Evolutionary conservation across 2,329 filamentous ascomycete genomes (phyloP).

Genomic region (Fusarium sp.): DNA sequence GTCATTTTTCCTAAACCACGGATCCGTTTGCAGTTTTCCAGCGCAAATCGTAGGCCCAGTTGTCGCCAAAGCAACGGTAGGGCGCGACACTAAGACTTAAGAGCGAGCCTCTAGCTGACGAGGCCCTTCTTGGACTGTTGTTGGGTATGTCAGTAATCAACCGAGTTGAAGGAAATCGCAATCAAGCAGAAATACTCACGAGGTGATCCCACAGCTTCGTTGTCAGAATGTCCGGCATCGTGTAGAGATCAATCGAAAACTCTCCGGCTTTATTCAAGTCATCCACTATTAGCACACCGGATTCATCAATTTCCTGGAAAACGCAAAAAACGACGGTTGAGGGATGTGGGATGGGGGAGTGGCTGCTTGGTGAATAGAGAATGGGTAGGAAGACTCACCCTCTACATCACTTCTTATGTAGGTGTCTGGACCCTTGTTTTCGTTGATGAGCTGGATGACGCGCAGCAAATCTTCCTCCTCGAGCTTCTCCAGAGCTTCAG

Average conservation of each 20-base stretch:
- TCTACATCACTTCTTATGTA: conserved; percentile 98
- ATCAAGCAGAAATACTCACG: conserved; percentile 50
- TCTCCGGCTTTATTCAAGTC: conserved; percentile 73
- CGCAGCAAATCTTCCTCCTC: conserved; percentile 92
- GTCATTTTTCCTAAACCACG: conserved; percentile 36
- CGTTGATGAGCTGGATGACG: conserved; percentile 97
- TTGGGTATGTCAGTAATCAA: conserved; percentile 12
- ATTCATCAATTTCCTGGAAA: conserved; percentile 45
- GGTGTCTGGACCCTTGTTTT: conserved; percentile 92
- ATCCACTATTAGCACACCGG: conserved; percentile 48
- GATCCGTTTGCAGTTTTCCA: conserved; percentile 30
- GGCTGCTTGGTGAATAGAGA: background rate
- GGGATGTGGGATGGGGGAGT: background rate
- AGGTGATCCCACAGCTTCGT: conserved; percentile 95
- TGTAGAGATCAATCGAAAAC: conserved; percentile 98
- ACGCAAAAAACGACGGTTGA: conserved; percentile 17
- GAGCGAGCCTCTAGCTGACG: conserved; percentile 44
- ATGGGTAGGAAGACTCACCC: conserved; percentile 64
- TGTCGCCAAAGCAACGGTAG: conserved; percentile 31
- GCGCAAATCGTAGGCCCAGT: conserved; percentile 34
- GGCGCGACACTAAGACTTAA: conserved; percentile 30
- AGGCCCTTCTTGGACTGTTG: conserved; percentile 54
- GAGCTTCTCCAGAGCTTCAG: conserved; percentile 87
- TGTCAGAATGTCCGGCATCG: conserved; percentile 86
- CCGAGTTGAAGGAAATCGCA: background rate